Evolutionary conservation across 2,329 filamentous ascomycete species (phyloP).

Genomic region (Coleophoma eucalyptorum): DNA sequence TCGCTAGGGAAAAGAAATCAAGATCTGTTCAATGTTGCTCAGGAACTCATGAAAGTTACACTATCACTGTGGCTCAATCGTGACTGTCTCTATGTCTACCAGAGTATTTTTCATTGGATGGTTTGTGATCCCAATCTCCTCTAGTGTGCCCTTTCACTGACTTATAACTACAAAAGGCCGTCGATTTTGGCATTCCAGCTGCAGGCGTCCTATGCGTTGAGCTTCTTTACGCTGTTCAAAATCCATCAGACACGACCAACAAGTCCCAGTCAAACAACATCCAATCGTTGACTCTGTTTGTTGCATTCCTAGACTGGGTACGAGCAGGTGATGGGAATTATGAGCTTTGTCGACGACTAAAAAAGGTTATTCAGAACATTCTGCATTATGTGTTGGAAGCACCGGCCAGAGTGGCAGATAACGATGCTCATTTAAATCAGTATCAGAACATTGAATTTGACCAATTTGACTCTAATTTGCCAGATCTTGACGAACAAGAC

Average conservation of each 20-base stretch:
- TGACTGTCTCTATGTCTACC: background rate
- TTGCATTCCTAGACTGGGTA: slow-evolving; percentile 5
- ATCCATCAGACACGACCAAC: background rate
- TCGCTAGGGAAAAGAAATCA: background rate
- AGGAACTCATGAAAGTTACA: background rate
- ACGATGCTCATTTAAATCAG: too few species aligned
- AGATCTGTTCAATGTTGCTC: slow-evolving; percentile 1
- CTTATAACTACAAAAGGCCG: too few species aligned
- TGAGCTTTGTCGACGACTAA: background rate
- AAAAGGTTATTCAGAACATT: slow-evolving; percentile 2
- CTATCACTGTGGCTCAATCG: background rate
- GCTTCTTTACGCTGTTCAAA: background rate
- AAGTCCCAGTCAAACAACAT: background rate
- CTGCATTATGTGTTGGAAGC: slow-evolving; percentile 2
- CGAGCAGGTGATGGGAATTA: slow-evolving; percentile 6
- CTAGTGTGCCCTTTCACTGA: too few species aligned
- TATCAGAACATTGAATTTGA: too few species aligned
- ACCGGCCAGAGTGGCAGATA: too few species aligned
- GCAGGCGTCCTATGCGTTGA: slow-evolving; percentile 4
- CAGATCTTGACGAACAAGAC: too few species aligned
- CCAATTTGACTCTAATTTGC: too few species aligned
- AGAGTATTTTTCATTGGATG: background rate
- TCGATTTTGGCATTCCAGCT: slow-evolving; percentile 2
- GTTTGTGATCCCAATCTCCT: too few species aligned
- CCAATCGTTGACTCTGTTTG: slow-evolving; percentile 4